A percentile compares a stretch with the other conserved stretches of the same genome.
Conservation (phyloP, 352 stramenopile genomes). For the Globisporangium viniferum region DNA sequence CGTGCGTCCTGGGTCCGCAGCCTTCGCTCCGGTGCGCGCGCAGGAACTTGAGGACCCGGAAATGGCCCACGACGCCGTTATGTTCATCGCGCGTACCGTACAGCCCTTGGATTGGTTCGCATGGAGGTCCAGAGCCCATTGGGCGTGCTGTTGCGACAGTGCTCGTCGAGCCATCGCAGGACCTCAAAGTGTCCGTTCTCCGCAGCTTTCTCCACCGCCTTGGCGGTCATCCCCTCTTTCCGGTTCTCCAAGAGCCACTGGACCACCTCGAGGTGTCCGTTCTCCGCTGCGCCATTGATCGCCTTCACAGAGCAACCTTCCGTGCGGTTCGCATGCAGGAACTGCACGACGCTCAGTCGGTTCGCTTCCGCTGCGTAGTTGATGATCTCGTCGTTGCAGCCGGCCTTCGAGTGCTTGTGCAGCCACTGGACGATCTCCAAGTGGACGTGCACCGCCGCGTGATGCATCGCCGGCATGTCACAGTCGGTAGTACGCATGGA, state of each 20-base stretch:
- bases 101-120: constrained; percentile 10
- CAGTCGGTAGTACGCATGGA: constrained; percentile 16
- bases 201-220: constrained; percentile 36
- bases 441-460: constrained; percentile 25
- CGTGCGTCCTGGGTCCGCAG: neutral
- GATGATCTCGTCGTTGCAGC: constrained; percentile 30
- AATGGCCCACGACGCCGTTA: constrained; percentile 5
- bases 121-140: constrained; percentile 14
- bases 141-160: constrained; percentile 17
- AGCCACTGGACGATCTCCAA: constrained; percentile 34
- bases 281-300: constrained; percentile 33
- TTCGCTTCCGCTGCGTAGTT: constrained; percentile 26
- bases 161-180: constrained; percentile 17
- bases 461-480: constrained; percentile 33
- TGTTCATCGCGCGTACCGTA: constrained; percentile 7
- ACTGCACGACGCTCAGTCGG: constrained; percentile 33
- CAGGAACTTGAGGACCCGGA: constrained; percentile 14
- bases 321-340: constrained; percentile 26
- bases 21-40: constrained; percentile 14
- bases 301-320: constrained; percentile 35
- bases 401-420: constrained; percentile 20
- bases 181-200: constrained; percentile 36
- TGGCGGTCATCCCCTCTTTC: constrained; percentile 22
- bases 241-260: constrained; percentile 34
- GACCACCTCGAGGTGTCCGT: constrained; percentile 37